Conservation (phyloP, 2,329 filamentous ascomycete species). For the Balansia obtecta region DNA sequence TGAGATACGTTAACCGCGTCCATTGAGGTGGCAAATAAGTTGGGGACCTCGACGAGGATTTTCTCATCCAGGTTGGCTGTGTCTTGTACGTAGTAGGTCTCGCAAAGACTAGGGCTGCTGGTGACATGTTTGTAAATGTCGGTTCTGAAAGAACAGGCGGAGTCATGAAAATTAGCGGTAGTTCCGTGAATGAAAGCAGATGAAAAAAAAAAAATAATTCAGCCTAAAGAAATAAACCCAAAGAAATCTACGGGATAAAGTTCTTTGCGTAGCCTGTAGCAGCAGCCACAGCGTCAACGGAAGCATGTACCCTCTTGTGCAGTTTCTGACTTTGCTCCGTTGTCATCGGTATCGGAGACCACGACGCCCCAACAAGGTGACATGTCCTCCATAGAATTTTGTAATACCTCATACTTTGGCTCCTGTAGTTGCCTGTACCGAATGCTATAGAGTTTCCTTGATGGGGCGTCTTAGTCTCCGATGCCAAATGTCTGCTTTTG, state of each 20-base stretch:
- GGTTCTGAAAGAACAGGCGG: conserved; percentile 10
- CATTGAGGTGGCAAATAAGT: conserved; percentile 28
- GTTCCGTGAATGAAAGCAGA: no score
- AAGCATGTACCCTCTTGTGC: conserved; percentile 20
- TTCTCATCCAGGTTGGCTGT: conserved; percentile 28
- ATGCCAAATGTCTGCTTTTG: no score
- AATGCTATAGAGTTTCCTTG: no score
- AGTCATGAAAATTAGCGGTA: no score
- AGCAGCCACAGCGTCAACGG: conserved; percentile 22
- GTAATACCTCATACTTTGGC: no score
- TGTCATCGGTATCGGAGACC: conserved; percentile 7
- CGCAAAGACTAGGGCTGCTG: conserved; percentile 32
- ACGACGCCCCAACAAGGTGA: no score
- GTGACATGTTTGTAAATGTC: conserved; percentile 32
- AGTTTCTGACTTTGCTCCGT: conserved; percentile 17
- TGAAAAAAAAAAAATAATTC: background rate
- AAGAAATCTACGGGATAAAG: conserved; percentile 19
- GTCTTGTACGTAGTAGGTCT: conserved; percentile 24
- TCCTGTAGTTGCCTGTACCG: no score
- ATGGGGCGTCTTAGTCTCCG: no score
- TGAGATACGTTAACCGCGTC: conserved; percentile 42
- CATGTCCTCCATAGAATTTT: no score
- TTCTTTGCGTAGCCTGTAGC: conserved; percentile 23
- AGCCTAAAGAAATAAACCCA: no score
- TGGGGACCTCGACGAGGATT: conserved; percentile 23